phyloP scores from a whole-genome alignment of 2,329 filamentous ascomycete species.

The Nemania sp. region DNA sequence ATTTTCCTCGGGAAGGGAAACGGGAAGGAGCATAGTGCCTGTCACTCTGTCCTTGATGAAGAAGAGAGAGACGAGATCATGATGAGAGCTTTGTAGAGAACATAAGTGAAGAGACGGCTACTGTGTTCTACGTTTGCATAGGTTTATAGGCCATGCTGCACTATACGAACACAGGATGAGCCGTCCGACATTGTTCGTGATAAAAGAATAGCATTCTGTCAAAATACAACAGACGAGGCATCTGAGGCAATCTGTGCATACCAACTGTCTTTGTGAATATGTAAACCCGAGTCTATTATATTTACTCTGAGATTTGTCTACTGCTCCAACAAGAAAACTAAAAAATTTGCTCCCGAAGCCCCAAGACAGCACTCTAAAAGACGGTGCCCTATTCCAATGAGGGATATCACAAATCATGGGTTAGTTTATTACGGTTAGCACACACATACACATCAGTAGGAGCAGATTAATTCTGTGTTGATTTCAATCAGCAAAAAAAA shows the following conservation, averaged over 20 bases:
- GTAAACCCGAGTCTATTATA: no score
- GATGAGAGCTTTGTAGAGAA: conserved; percentile 10
- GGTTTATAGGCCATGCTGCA: conserved; percentile 24
- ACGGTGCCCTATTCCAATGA: not conserved
- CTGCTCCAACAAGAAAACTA: no score
- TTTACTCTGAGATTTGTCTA: no score
- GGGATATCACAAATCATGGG: not conserved
- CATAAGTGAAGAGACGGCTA: not conserved
- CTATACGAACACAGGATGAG: conserved; percentile 20
- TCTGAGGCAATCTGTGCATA: not conserved
- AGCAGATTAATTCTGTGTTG: conserved; percentile 22
- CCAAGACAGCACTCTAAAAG: no score
- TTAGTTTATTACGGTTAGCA: not conserved
- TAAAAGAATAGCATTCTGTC: conserved; percentile 14
- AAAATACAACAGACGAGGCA: not conserved
- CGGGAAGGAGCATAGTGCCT: conserved; percentile 6
- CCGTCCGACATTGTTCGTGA: conserved; percentile 3
- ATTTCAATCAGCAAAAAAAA: conserved; percentile 26
- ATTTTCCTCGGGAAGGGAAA: conserved; percentile 9
- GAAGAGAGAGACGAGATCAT: conserved; percentile 5
- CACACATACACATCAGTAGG: not conserved
- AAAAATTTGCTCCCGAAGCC: no score
- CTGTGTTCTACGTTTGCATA: conserved; percentile 19
- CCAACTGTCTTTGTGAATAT: not conserved
- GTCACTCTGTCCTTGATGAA: not conserved